Evolutionary conservation across 495 filamentous ascomycete genomes (phyloP).

Genomic region (Penicillium goetzii): DNA sequence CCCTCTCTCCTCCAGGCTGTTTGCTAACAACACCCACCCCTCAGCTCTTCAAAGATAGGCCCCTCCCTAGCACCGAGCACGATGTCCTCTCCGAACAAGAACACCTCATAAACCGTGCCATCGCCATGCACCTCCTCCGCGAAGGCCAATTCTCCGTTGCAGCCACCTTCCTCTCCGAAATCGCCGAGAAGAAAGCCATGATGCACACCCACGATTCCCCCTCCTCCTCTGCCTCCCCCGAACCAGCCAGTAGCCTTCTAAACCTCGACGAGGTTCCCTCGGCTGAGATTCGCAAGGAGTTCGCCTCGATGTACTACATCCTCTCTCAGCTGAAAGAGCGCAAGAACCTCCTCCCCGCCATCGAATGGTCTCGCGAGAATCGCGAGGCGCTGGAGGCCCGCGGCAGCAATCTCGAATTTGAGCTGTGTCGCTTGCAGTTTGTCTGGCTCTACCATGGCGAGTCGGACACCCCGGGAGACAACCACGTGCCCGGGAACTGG

Average conservation of each 20-base stretch:
- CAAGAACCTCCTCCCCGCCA: conserved; percentile 77
- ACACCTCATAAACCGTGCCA: conserved; percentile 82
- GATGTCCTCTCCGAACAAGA: conserved; percentile 79
- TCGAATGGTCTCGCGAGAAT: conserved; percentile 79
- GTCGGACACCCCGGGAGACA: conserved; percentile 24
- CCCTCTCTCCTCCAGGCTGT: background rate
- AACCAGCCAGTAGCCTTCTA: conserved; percentile 31
- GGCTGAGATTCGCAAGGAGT: conserved; percentile 72
- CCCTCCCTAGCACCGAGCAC: conserved; percentile 74
- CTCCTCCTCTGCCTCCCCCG: conserved; percentile 17
- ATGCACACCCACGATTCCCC: conserved; percentile 18
- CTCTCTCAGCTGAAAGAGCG: conserved; percentile 71
- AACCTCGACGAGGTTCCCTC: conserved; percentile 64
- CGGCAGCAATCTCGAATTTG: conserved; percentile 93
- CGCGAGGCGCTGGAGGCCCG: conserved; percentile 71
- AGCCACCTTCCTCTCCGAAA: conserved; percentile 71
- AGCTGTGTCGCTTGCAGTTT: conserved; percentile 84
- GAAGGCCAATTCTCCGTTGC: conserved; percentile 93
- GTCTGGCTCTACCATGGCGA: conserved; percentile 74
- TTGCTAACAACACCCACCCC: background rate
- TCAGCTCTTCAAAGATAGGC: conserved; percentile 76
- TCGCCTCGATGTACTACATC: conserved; percentile 88
- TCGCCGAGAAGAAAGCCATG: conserved; percentile 37
- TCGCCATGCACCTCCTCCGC: conserved; percentile 92
- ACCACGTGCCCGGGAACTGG: conserved; percentile 40